Evolutionary conservation across 1,284 basidiomycete genomes (phyloP).

Genomic region (Anthracocystis walkeri): DNA sequence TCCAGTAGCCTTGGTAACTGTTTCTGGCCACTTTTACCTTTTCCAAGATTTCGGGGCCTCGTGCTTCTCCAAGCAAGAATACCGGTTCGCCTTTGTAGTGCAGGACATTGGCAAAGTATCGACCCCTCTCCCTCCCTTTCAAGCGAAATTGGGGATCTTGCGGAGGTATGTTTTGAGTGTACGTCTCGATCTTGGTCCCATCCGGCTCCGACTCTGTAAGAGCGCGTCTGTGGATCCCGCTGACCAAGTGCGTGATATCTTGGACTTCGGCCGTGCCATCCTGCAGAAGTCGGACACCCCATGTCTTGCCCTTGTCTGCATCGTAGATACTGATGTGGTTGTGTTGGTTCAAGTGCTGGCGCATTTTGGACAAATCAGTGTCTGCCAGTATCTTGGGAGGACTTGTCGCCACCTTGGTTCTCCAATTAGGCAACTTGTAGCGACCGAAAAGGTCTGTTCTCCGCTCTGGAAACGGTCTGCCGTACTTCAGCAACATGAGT

Average conservation of each 20-base stretch:
- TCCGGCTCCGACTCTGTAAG: neutral
- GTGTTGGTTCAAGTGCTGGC: neutral
- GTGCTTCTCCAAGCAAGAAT: neutral
- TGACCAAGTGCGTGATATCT: neutral
- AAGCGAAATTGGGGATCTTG: neutral
- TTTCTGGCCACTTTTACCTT: slow-evolving; percentile 2
- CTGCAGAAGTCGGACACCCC: neutral
- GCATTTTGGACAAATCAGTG: neutral
- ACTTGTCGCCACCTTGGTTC: no score
- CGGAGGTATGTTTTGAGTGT: neutral
- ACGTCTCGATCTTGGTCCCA: neutral
- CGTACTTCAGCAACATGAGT: slow-evolving; percentile 4
- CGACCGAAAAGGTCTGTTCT: neutral
- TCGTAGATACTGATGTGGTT: neutral
- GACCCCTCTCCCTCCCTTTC: neutral
- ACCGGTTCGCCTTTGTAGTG: slow-evolving; percentile 13
- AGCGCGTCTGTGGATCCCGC: neutral
- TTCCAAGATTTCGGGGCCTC: no score
- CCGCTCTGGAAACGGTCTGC: neutral
- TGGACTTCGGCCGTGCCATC: neutral
- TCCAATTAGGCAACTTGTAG: neutral
- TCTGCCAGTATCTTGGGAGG: no score
- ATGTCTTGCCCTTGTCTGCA: neutral
- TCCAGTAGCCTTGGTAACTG: slow-evolving; percentile 6
- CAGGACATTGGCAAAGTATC: neutral